Evolutionary conservation across 306 rosid species (phyloP), one percentile per base, ranked within the genome.

Genomic region (Dalbergia cochinchinensis): DNA sequence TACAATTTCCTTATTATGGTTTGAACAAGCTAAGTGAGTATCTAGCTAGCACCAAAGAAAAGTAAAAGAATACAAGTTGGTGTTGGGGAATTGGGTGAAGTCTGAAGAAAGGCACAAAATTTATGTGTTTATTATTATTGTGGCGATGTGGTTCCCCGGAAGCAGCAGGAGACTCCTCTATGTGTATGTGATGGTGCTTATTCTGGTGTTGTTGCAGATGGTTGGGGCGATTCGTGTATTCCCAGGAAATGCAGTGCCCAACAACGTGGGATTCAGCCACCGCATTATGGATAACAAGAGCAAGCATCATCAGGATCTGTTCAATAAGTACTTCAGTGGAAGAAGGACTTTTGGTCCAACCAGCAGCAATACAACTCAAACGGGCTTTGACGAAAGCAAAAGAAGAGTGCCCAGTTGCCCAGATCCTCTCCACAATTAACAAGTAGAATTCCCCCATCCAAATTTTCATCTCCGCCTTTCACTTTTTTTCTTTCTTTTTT

Each of bases 341-440:
- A 84, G 87, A 64, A 84, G 66, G 4, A 82, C 76, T 83, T 84
- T 72, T 19, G 69, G 19, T 72, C 70, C 80, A 37, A 6, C 8
- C 58, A 15, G 1, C 18, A 65, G 0, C 79, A 82, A 77, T 85
- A 68, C 14, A 66, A 82, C 81, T 2, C 78, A 73, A 16, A 82
- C 79, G 48, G 88, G 81, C 6, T 89, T 92, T 51, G 86, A 78
- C 58, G 92, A 91, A 6, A 86, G 39, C 78, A 92, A 95, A 85
- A 83, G 99, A 86, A 87, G 75, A 83, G 91, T 95, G 14, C 98
- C 99, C 80, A 95, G 92, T 64, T 95, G 98, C 85, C 99, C 99
- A 81, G 99, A 95, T 95, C 95, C 97, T 89, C 97, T 95, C 80
- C 99, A 95, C 86, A 95, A 95, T 92, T 88, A 86, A 89, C 85